Base-by-base conservation (phyloP, 2,329 filamentous ascomycete species). In the Colletotrichum filicis region DNA sequence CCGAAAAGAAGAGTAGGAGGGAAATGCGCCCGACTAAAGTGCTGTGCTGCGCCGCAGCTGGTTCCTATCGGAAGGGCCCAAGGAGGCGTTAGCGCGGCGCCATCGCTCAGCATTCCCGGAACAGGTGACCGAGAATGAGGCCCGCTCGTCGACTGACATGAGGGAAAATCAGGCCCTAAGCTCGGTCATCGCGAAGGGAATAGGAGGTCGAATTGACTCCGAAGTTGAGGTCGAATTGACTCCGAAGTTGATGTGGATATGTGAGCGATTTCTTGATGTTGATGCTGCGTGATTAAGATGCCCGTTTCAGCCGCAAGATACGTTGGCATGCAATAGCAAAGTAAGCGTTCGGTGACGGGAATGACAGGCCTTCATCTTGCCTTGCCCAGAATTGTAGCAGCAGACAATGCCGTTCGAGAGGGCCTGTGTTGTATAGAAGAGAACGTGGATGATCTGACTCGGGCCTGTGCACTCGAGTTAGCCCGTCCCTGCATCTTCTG, bases 41-140 rank as follows among this genome's bases (percentile, higher is more conserved):
- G 62, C 62, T 30, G 62, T 65, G 52, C 52, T 16, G 52, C 16
- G 52, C 16, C 32, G 52, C 24, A 12, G 62, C 32, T 42, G 52
- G 42, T 55, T 22, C 28, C 14, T 42, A 63, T 55, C 37, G 2
- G 46, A 42, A 37, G 12, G 26, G 42, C 9, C 6, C 60, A 14
- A 52, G 28, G 19, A 49, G 19, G 0, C 19, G 5, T 2, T 57
- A 30, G 16, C 8, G 16, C 26, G 26, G 14, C 53, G 14, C 16
- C 30, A 6, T 16, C 6, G 42, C 32, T 22, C 52, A 56, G 32
- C 24, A 57, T 65, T 56, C 62, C 53, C 62, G 24, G 28, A 46
- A 46, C 24, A 57, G 35, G 62, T 65, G 62, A 65, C 62, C 52
- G 62, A 56, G 53, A 57, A 57, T 37, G 52, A 65, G 62, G 52